Conservation (phyloP, 2,329 filamentous ascomycete genomes). For the Pseudogymnoascus sp. region DNA sequence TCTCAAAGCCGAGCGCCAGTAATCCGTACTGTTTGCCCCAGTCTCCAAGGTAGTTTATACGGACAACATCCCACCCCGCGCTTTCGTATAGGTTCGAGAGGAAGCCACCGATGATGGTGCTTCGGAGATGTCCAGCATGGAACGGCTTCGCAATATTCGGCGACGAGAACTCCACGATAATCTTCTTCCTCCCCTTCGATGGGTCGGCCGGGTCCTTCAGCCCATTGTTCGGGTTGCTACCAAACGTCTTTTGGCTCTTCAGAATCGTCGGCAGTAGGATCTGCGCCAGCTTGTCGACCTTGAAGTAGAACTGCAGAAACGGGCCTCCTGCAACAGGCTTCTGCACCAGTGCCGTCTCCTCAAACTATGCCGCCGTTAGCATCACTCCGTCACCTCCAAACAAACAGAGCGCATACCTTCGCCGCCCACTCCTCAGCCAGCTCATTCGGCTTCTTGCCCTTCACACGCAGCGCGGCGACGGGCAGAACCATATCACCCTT, state of each 20-base stretch:
- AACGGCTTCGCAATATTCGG: conserved; percentile 84
- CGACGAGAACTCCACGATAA: conserved; percentile 75
- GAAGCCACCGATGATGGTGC: conserved; percentile 70
- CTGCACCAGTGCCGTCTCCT: conserved; percentile 62
- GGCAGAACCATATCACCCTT: conserved; percentile 77
- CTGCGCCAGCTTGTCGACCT: conserved; percentile 55
- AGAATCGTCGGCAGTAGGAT: conserved; percentile 65
- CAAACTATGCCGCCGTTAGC: conserved; percentile 46
- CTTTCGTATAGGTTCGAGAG: conserved; percentile 61
- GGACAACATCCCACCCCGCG: conserved; percentile 63
- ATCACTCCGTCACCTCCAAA: neutral
- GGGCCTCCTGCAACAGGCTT: conserved; percentile 60
- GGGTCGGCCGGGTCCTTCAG: conserved; percentile 55
- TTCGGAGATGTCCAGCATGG: conserved; percentile 66
- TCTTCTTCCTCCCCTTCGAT: conserved; percentile 38
- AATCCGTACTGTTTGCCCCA: conserved; percentile 70
- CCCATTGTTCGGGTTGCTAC: conserved; percentile 54
- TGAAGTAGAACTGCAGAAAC: conserved; percentile 76
- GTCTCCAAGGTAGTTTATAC: conserved; percentile 71
- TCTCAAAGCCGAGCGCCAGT: conserved; percentile 65
- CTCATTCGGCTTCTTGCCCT: conserved; percentile 58
- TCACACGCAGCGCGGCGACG: conserved; percentile 71
- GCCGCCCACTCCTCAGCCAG: conserved; percentile 54
- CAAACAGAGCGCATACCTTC: conserved; percentile 40
- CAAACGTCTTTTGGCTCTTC: conserved; percentile 53